Evolutionary conservation across 1,284 basidiomycete genomes (phyloP), one percentile per base, ranked within the genome.

Genomic region (Cerrena zonata): DNA sequence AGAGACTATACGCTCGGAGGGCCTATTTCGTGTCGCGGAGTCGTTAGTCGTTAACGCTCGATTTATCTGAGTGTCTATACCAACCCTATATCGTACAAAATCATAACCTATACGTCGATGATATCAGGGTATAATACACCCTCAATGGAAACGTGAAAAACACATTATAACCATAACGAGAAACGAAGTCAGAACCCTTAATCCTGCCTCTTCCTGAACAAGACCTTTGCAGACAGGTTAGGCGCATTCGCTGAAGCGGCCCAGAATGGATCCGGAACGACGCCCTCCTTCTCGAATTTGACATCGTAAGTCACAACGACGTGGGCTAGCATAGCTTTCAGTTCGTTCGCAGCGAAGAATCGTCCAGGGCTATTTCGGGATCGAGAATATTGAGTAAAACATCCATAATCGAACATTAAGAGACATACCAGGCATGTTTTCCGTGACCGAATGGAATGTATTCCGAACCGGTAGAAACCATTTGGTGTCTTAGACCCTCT

Each of bases 131-230:
- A n/a, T n/a, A n/a, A n/a, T n/a, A n/a, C n/a, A n/a, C n/a, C n/a
- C n/a, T n/a, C n/a, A n/a, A n/a, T n/a, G n/a, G n/a, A n/a, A n/a
- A n/a, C n/a, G n/a, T n/a, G n/a, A n/a, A n/a, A n/a, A n/a, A n/a
- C n/a, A n/a, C n/a, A n/a, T n/a, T n/a, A n/a, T n/a, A n/a, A n/a
- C n/a, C n/a, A n/a, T n/a, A n/a, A n/a, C n/a, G n/a, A n/a, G n/a
- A n/a, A n/a, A n/a, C n/a, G n/a, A n/a, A n/a, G n/a, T n/a, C n/a
- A n/a, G n/a, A n/a, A n/a, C n/a, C n/a, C 39, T 63, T 3, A 66
- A 4, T 36, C 51, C 52, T 4, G 25, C 40, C 34, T 15, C 56
- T 75, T 69, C 51, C 77, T 63, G 23, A 76, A 49, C 72, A 72
- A 77, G 37, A 64, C 65, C 12, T 79, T 55, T 23, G 44, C 36